phyloP scores from a whole-genome alignment of 257 asterid species.

The Primulina eburnea region DNA sequence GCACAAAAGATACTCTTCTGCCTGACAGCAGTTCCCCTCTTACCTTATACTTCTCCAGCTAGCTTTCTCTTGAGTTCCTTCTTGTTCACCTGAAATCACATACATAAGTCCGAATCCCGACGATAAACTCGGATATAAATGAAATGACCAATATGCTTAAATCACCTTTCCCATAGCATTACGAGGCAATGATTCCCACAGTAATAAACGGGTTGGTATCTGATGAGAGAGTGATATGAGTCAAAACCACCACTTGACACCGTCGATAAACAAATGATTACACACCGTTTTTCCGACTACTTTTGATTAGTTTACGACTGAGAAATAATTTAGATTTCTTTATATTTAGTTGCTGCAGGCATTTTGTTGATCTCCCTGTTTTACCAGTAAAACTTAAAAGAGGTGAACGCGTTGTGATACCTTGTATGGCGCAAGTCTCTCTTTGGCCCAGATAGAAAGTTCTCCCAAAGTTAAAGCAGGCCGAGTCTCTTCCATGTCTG shows the following conservation, averaged over 20 bases:
- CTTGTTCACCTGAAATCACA: conserved; percentile 68
- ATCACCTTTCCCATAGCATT: conserved; percentile 96
- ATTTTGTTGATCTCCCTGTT: not conserved
- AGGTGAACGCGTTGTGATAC: conserved; percentile 29
- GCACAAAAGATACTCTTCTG: no score
- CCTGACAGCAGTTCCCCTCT: not conserved
- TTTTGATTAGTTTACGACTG: not conserved
- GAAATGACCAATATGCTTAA: not conserved
- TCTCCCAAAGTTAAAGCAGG: conserved; percentile 78
- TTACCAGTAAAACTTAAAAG: not conserved
- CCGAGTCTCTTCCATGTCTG: conserved; percentile 57
- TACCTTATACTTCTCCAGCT: conserved; percentile 31
- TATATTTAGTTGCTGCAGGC: not conserved
- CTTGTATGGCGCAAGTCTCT: conserved; percentile 97
- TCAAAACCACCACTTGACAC: not conserved
- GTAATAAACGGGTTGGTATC: conserved; percentile 72
- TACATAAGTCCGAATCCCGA: not conserved
- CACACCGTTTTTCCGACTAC: not conserved
- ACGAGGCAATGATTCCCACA: conserved; percentile 85
- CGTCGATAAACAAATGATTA: not conserved
- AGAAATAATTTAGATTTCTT: not conserved
- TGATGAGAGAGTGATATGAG: conserved; percentile 25
- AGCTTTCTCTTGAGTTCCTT: conserved; percentile 72
- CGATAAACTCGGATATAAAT: not conserved
- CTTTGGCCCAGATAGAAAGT: conserved; percentile 81